Evolutionary conservation across 148 eudicot genomes (phyloP).

Genomic region (Dianthus caryophyllus): DNA sequence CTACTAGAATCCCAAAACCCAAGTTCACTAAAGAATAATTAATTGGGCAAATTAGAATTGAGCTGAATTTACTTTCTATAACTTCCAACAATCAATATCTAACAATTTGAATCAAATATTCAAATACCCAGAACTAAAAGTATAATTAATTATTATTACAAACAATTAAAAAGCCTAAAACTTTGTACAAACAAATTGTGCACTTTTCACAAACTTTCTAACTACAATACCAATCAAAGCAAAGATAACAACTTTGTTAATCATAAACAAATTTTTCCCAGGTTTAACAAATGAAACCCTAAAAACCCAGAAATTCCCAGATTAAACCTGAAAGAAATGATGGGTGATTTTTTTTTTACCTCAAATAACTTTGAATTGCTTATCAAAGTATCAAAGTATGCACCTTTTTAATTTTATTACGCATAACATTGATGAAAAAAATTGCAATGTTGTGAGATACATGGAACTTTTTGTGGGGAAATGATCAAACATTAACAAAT

Average conservation of each 20-base stretch:
- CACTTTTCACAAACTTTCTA: not conserved
- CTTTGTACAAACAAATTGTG: not conserved
- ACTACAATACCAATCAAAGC: no score
- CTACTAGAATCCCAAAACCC: no score
- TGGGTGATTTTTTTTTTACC: slow-evolving; percentile 17
- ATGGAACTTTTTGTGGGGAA: not conserved
- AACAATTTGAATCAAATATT: no score
- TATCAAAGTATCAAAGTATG: not conserved
- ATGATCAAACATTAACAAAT: not conserved
- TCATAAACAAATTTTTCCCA: not conserved
- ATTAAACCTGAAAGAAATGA: not conserved
- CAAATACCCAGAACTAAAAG: no score
- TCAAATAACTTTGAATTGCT: not conserved
- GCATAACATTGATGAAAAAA: no score
- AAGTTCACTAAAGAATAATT: no score
- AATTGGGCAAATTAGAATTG: no score
- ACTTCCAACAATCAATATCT: no score
- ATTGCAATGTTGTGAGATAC: not conserved
- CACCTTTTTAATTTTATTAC: not conserved
- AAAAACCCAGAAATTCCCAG: not conserved
- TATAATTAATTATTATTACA: no score
- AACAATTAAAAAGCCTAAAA: not conserved
- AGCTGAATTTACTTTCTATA: no score
- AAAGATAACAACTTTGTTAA: not conserved
- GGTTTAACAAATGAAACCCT: not conserved